phyloP scores from a whole-genome alignment of 148 eudicot species.

The Fagopyrum homotropicum region DNA sequence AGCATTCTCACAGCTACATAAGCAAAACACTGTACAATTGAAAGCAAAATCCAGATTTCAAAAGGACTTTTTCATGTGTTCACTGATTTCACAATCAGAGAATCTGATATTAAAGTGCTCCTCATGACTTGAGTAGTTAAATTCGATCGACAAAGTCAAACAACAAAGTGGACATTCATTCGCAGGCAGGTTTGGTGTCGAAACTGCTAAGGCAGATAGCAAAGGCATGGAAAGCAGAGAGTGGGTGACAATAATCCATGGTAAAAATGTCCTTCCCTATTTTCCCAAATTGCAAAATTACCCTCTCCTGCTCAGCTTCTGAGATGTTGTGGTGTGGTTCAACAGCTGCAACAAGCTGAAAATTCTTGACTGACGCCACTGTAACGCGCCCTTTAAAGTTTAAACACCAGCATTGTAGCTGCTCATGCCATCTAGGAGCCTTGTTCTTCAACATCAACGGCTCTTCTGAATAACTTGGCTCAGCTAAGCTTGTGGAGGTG shows the following conservation, averaged over 20 bases:
- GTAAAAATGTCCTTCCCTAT: constrained; percentile 89
- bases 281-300: constrained; percentile 82
- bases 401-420: constrained; percentile 94
- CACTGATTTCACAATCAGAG: background rate
- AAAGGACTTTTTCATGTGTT: background rate
- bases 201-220: constrained; percentile 91
- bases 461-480: constrained; percentile 26
- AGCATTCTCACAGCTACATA: constrained; percentile 7
- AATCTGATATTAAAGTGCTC: background rate
- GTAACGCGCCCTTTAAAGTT: constrained; percentile 93
- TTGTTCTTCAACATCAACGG: constrained; percentile 63
- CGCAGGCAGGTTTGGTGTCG: constrained; percentile 91
- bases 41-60: background rate
- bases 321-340: constrained; percentile 61
- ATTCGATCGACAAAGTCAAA: background rate
- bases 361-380: constrained; percentile 87
- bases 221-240: constrained; percentile 90
- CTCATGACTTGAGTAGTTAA: background rate
- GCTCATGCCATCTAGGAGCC: constrained; percentile 96
- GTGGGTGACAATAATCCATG: constrained; percentile 90
- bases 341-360: constrained; percentile 88
- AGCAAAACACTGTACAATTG: constrained; percentile 9
- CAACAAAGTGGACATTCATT: constrained; percentile 23
- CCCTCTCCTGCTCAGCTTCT: constrained; percentile 66
- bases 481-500: constrained; percentile 36